A percentile compares a stretch with the other conserved stretches of the same genome.
Evolutionary conservation across 2,329 filamentous ascomycete species (phyloP).

Genomic region (Aspergillus sp.): DNA sequence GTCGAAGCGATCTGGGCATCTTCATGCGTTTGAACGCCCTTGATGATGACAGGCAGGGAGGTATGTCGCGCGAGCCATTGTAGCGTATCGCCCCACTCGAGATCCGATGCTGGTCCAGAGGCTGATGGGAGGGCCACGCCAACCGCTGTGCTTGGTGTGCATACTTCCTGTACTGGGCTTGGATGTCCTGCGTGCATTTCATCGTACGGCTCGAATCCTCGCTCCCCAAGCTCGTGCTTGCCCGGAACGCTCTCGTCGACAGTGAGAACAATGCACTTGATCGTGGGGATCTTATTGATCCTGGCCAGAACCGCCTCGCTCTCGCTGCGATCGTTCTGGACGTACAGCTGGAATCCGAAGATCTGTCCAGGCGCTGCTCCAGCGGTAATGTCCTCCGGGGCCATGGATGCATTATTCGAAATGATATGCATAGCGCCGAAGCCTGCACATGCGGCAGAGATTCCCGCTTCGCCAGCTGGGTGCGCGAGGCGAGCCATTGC

Average conservation of each 20-base stretch:
- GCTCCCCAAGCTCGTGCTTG: conserved; percentile 84
- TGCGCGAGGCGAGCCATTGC: conserved; percentile 86
- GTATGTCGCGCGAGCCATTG: conserved; percentile 84
- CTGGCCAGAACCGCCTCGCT: conserved; percentile 76
- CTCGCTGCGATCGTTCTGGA: conserved; percentile 79
- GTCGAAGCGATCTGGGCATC: conserved; percentile 80
- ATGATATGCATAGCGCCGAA: conserved; percentile 77
- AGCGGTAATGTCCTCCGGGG: conserved; percentile 82
- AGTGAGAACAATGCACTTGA: conserved; percentile 85
- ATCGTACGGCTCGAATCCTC: conserved; percentile 66
- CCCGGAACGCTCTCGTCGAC: conserved; percentile 89
- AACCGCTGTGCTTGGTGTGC: conserved; percentile 53
- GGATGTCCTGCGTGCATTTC: conserved; percentile 68
- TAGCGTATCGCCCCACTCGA: conserved; percentile 70
- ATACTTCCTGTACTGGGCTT: conserved; percentile 73
- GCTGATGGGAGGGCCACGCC: no score
- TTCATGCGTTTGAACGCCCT: conserved; percentile 92
- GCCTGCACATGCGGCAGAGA: conserved; percentile 70
- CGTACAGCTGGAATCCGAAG: conserved; percentile 95
- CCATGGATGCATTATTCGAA: conserved; percentile 90
- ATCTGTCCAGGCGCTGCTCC: conserved; percentile 69
- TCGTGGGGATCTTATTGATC: conserved; percentile 69
- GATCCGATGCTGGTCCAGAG: no score
- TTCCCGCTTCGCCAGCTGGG: conserved; percentile 77
- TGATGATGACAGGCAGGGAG: conserved; percentile 81